phyloP scores from a whole-genome alignment of 2,329 filamentous ascomycete species.

The Amesomyces nigricolor region DNA sequence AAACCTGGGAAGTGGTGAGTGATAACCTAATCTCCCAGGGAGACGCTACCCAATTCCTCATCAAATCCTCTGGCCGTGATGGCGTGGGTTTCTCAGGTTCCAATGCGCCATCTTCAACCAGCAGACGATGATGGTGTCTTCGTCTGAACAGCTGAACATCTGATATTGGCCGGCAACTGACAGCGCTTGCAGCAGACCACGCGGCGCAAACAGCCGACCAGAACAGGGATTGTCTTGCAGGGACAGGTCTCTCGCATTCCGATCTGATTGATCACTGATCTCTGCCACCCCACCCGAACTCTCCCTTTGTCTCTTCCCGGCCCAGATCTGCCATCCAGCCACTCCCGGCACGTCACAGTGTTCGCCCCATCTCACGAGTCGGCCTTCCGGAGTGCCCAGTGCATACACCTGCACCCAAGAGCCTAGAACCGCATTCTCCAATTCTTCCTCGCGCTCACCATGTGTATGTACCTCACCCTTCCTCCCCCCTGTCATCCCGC shows the following conservation, averaged over 20 bases:
- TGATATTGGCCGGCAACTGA: no score
- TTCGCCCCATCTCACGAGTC: constrained; percentile 8
- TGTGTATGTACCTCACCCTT: constrained; percentile 15
- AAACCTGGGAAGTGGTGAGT: constrained; percentile 1
- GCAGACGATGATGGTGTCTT: no score
- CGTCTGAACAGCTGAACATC: no score
- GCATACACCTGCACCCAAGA: background rate
- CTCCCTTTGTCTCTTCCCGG: background rate
- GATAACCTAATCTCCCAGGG: background rate
- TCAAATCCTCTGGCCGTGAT: no score
- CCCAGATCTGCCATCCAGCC: background rate
- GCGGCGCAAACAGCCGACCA: no score
- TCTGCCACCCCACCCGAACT: background rate
- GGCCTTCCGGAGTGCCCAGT: background rate
- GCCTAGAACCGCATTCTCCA: background rate
- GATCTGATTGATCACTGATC: background rate
- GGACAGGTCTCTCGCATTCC: background rate
- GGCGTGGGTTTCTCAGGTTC: no score
- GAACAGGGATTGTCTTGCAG: no score
- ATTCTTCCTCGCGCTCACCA: background rate
- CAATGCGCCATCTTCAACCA: no score
- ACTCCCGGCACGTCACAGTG: background rate
- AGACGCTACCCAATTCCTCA: no score
- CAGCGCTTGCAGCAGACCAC: no score
- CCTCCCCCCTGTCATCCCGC: background rate